A percentile compares a stretch with the other conserved stretches of the same genome.
These are phyloP conservation scores for Diddensiella santjacobensis DNA, from an alignment of 805 yeast genomes.

Conservation along the genomic window DNA sequence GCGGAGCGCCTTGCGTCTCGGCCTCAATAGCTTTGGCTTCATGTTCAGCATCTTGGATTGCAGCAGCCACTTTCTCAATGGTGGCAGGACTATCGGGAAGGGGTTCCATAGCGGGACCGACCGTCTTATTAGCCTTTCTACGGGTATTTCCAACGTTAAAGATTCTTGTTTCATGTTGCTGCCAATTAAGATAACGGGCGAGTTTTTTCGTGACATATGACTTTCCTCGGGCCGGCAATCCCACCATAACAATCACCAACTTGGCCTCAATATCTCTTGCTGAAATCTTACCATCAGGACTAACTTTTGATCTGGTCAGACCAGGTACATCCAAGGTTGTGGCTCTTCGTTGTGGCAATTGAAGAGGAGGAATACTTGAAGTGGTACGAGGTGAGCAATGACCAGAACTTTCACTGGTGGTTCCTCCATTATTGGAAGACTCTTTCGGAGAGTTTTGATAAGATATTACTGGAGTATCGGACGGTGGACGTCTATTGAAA, in stretches of 20 bases:
- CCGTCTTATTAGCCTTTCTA: slow-evolving; percentile 56
- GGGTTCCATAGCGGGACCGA: slow-evolving; percentile 70
- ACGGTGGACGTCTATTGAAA: slow-evolving; percentile 24
- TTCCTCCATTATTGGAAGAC: background rate
- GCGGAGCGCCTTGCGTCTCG: slow-evolving; percentile 4
- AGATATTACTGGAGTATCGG: slow-evolving; percentile 25
- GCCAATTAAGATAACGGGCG: slow-evolving; percentile 87
- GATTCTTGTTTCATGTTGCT: slow-evolving; percentile 83
- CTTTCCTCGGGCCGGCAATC: slow-evolving; percentile 91
- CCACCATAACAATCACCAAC: slow-evolving; percentile 93
- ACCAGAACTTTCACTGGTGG: slow-evolving; percentile 11
- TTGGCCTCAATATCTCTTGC: slow-evolving; percentile 69
- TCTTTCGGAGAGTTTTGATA: slow-evolving; percentile 23
- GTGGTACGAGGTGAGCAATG: slow-evolving; percentile 13
- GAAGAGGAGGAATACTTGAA: slow-evolving; percentile 21
- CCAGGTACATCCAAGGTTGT: slow-evolving; percentile 93
- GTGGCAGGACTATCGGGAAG: slow-evolving; percentile 40
- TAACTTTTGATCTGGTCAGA: slow-evolving; percentile 71
- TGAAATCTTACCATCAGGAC: slow-evolving; percentile 57
- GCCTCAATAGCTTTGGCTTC: slow-evolving; percentile 3
- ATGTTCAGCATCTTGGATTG: background rate
- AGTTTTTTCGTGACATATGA: slow-evolving; percentile 89
- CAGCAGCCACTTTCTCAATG: slow-evolving; percentile 16
- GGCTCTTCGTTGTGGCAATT: slow-evolving; percentile 45
- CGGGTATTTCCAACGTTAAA: slow-evolving; percentile 96